Evolutionary conservation across 2,329 filamentous ascomycete species (phyloP).

Genomic region (Alternaria ethzedia): DNA sequence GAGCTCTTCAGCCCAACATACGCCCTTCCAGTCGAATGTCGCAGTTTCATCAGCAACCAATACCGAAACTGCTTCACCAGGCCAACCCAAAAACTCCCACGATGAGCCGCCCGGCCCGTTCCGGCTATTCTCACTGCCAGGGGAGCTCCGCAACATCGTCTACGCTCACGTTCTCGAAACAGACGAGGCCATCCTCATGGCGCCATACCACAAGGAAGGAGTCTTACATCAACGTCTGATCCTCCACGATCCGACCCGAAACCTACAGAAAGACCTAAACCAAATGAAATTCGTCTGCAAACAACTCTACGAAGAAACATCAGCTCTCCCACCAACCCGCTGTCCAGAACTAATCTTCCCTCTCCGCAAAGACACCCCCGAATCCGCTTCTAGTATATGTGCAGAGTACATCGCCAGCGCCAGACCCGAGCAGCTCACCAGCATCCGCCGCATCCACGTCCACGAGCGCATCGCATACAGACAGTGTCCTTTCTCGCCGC

Average conservation of each 20-base stretch:
- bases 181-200: neutral
- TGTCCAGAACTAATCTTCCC: neutral
- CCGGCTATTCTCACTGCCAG: neutral
- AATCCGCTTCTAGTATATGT: neutral
- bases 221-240: neutral
- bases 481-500: neutral
- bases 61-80: neutral
- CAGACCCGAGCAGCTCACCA: neutral
- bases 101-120: neutral
- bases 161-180: neutral
- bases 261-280: neutral
- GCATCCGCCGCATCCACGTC: neutral
- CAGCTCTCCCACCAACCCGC: neutral
- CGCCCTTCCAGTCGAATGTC: neutral
- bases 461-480: neutral
- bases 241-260: neutral
- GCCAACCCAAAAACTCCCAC: neutral
- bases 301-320: neutral
- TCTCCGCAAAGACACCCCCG: neutral
- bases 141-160: neutral
- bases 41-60: neutral
- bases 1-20: neutral
- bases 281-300: neutral
- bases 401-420: fast-evolving
- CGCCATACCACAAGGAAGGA: neutral